These are phyloP conservation scores for Chondrus crispus DNA, from an alignment of 23 red algal genomes.

Conservation along the genomic window DNA sequence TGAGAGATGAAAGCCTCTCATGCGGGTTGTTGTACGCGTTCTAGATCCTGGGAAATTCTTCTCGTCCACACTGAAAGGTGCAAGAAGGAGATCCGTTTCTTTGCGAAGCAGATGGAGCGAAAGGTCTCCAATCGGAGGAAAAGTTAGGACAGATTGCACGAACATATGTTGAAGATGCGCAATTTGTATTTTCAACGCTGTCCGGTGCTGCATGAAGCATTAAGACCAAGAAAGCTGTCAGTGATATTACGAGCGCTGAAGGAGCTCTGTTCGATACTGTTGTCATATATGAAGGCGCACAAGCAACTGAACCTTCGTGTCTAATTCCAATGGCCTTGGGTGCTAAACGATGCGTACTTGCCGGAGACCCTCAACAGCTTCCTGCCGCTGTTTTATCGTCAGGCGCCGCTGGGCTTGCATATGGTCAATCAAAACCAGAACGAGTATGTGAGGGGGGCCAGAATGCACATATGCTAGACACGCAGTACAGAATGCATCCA, in stretches of 20 bases:
- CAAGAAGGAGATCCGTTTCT: no score
- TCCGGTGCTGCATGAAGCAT: constrained; percentile 75
- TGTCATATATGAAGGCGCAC: constrained; percentile 84
- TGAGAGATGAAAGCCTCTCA: no score
- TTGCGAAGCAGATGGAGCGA: constrained; percentile 23
- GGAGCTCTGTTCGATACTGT: constrained; percentile 71
- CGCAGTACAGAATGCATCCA: constrained; percentile 99
- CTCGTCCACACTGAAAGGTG: no score
- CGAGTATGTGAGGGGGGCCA: constrained; percentile 61
- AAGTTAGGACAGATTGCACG: constrained; percentile 61
- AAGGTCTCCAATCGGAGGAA: constrained; percentile 39
- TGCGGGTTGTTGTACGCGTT: no score
- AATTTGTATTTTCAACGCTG: constrained; percentile 88
- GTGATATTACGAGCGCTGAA: constrained; percentile 12
- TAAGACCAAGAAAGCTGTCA: constrained; percentile 28
- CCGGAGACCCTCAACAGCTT: constrained; percentile 94
- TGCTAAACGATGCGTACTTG: constrained; percentile 69
- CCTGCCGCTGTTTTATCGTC: constrained; percentile 85
- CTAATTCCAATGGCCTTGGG: constrained; percentile 83
- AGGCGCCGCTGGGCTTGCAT: constrained; percentile 57
- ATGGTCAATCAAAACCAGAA: constrained; percentile 78
- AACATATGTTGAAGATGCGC: constrained; percentile 75
- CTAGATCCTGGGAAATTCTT: no score
- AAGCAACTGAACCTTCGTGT: constrained; percentile 80
- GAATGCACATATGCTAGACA: constrained; percentile 64